phyloP scores from a whole-genome alignment of 208 protist species.

The Trypanosomatidae sp. region DNA sequence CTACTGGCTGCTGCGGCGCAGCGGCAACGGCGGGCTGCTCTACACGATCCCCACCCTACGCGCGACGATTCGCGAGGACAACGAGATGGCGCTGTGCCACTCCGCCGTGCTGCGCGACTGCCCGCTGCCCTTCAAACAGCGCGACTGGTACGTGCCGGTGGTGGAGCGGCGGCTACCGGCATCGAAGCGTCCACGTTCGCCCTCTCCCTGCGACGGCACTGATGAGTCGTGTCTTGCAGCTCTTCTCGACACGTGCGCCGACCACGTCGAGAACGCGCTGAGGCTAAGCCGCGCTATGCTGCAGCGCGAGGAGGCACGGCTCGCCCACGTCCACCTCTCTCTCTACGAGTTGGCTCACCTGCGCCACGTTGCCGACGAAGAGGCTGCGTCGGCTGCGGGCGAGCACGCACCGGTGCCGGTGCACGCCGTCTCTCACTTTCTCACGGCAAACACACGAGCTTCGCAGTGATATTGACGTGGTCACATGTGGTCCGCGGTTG shows the following conservation, averaged over 20 bases:
- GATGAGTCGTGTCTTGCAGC: neutral
- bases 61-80: constrained; percentile 54
- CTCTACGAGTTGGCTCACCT: constrained; percentile 61
- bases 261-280: constrained; percentile 12
- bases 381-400: neutral
- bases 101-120: constrained; percentile 66
- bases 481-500: too few species aligned
- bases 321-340: constrained; percentile 50
- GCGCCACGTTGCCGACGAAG: constrained; percentile 17
- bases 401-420: neutral
- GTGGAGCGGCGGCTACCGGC: constrained; percentile 18
- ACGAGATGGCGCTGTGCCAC: constrained; percentile 51
- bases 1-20: constrained; percentile 78
- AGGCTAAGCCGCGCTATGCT: constrained; percentile 42
- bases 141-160: constrained; percentile 67
- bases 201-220: neutral
- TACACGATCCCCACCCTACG: constrained; percentile 62
- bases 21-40: constrained; percentile 44
- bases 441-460: too few species aligned
- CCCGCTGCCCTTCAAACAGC: constrained; percentile 78
- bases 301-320: constrained; percentile 44
- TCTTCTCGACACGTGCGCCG: constrained; percentile 10
- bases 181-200: neutral
- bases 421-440: neutral
- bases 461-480: too few species aligned